Conservation (phyloP, 164 flowering plant genomes). For the Kalanchoe fedtschenkoi region DNA sequence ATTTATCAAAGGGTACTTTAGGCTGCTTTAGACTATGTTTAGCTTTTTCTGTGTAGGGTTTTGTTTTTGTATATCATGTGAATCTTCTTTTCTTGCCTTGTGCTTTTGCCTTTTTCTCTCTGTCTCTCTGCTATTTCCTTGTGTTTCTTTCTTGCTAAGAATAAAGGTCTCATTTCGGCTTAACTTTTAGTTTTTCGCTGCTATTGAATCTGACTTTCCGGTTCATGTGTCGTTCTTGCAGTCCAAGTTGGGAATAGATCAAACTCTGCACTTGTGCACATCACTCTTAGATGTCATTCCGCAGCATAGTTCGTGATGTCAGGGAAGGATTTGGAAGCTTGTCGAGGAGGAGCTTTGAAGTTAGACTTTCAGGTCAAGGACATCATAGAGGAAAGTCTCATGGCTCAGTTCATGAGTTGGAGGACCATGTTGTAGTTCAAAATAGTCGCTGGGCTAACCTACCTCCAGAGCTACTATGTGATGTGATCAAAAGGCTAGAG, state of each 20-base stretch:
- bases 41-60: not conserved
- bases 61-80: not conserved
- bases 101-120: not conserved
- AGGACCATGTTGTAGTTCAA: slow-evolving; percentile 3
- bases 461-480: slow-evolving; percentile 2
- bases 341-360: slow-evolving; percentile 5
- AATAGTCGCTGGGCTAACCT: slow-evolving; percentile 8
- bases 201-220: not conserved
- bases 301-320: slow-evolving; percentile 8
- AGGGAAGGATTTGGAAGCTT: slow-evolving; percentile 8
- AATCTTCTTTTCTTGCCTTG: not conserved
- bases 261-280: not conserved
- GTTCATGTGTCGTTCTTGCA: not conserved
- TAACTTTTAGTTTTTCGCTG: not conserved
- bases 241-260: not conserved
- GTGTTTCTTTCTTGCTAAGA: slow-evolving; percentile 1
- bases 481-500: slow-evolving; percentile 6
- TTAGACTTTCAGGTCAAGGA: not conserved
- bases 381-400: slow-evolving; percentile 8
- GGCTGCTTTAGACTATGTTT: not conserved
- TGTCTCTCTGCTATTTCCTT: not conserved
- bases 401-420: slow-evolving; percentile 4
- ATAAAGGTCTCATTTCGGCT: not conserved
- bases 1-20: not conserved
- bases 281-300: slow-evolving; percentile 7